Conservation (phyloP, 768 basidiomycete species). For the Suillus spraguei region DNA sequence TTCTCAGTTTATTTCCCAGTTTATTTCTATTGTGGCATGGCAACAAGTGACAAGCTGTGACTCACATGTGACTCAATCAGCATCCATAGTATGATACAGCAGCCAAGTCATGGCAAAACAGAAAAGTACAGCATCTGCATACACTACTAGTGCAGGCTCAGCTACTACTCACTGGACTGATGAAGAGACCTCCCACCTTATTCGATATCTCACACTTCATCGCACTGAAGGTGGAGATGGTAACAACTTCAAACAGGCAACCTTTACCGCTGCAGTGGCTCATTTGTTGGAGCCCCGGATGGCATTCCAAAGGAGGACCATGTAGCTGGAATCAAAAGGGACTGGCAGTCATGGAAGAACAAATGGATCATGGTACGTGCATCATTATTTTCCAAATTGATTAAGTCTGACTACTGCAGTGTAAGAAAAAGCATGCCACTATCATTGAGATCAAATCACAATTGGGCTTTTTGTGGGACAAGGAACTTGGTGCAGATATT, state of each 20-base stretch:
- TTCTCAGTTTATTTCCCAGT: not conserved
- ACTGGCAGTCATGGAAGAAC: not conserved
- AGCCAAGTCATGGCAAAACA: not conserved
- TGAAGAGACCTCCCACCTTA: not conserved
- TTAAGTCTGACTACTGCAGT: not conserved
- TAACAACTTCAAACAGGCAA: not conserved
- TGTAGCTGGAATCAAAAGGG: not conserved
- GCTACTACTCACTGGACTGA: not conserved
- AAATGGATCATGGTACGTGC: not conserved
- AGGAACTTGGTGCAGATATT: not conserved
- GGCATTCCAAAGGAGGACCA: not conserved
- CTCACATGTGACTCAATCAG: not conserved
- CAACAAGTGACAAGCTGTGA: not conserved
- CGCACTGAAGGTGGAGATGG: not conserved
- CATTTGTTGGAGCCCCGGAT: not conserved
- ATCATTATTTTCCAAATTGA: not conserved
- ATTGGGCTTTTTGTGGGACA: not conserved
- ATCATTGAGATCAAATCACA: not conserved
- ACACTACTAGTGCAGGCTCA: not conserved
- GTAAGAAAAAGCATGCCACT: not conserved
- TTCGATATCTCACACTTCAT: not conserved
- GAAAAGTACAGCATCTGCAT: not conserved
- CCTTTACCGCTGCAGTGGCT: not conserved
- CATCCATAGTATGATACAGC: not conserved
- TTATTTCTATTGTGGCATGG: constrained; percentile 1